Evolutionary conservation across 768 basidiomycete species (phyloP).

Genomic region (Phanerodontia chrysosporium): DNA sequence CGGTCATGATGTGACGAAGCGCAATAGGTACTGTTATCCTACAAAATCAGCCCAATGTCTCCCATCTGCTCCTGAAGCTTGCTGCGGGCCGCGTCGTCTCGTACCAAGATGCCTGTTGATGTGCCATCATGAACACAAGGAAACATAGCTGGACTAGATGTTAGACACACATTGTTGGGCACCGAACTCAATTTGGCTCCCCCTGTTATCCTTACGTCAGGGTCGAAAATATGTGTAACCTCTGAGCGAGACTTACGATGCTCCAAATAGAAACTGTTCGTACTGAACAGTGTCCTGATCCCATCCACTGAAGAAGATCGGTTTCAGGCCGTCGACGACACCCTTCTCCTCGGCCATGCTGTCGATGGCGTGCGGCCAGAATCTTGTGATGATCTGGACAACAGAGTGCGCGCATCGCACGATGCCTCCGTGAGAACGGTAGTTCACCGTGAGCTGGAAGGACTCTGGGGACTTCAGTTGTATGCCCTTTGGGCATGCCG

Average conservation of each 20-base stretch:
- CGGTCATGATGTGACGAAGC: neutral
- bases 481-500: neutral
- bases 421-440: conserved; percentile 34
- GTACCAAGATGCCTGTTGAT: conserved; percentile 32
- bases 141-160: too few species aligned
- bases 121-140: neutral
- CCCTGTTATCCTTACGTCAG: conserved; percentile 7
- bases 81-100: conserved; percentile 26
- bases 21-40: neutral
- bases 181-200: conserved; percentile 24
- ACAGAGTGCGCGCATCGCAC: conserved; percentile 30
- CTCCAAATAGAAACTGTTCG: conserved; percentile 30
- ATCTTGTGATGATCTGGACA: conserved; percentile 25
- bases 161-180: conserved; percentile 24
- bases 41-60: conserved; percentile 25
- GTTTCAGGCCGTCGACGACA: conserved; percentile 25
- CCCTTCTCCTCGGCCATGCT: conserved; percentile 25
- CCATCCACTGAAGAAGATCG: conserved; percentile 30
- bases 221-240: neutral
- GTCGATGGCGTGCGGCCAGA: conserved; percentile 34
- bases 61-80: conserved; percentile 25
- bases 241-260: conserved; percentile 19
- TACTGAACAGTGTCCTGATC: conserved; percentile 25
- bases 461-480: conserved; percentile 13
- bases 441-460: conserved; percentile 32